A percentile compares a stretch with the other conserved stretches of the same genome.
Evolutionary conservation across 306 rosid genomes (phyloP).

Genomic region (Quercus agrifolia): DNA sequence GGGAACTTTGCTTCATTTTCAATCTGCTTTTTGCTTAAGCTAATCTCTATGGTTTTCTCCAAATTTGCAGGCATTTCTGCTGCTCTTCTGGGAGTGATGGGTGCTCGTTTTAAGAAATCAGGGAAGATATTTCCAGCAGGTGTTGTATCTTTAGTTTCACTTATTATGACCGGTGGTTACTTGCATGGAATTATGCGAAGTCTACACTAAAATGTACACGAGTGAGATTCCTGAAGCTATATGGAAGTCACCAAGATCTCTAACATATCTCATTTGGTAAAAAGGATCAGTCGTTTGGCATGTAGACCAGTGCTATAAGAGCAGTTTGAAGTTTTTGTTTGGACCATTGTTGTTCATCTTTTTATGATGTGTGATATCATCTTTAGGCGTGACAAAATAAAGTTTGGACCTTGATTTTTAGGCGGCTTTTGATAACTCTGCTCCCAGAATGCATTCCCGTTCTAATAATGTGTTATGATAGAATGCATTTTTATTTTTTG

Average conservation of each 20-base stretch:
- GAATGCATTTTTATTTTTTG: no score
- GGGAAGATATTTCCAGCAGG: conserved; percentile 98
- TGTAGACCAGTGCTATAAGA: no score
- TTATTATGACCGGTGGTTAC: conserved; percentile 92
- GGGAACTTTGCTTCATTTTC: neutral
- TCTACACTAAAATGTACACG: conserved; percentile 47
- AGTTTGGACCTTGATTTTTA: no score
- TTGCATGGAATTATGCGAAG: conserved; percentile 89
- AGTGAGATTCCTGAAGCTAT: conserved; percentile 4
- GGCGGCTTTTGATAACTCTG: no score
- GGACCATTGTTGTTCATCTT: no score
- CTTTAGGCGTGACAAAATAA: no score
- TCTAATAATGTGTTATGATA: no score
- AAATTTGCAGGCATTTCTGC: conserved; percentile 71
- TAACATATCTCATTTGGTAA: no score
- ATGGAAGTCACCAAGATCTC: neutral
- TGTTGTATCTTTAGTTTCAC: conserved; percentile 81
- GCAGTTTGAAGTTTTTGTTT: no score
- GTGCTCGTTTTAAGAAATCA: conserved; percentile 87
- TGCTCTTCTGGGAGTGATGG: conserved; percentile 89
- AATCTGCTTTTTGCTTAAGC: conserved; percentile 5
- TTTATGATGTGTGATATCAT: no score
- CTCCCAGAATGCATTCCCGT: no score
- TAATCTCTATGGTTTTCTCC: conserved; percentile 3
- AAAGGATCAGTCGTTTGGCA: no score